These are phyloP conservation scores for Exobasidium rhododendri DNA, from an alignment of 1,284 basidiomycete species.

Conservation along the genomic window DNA sequence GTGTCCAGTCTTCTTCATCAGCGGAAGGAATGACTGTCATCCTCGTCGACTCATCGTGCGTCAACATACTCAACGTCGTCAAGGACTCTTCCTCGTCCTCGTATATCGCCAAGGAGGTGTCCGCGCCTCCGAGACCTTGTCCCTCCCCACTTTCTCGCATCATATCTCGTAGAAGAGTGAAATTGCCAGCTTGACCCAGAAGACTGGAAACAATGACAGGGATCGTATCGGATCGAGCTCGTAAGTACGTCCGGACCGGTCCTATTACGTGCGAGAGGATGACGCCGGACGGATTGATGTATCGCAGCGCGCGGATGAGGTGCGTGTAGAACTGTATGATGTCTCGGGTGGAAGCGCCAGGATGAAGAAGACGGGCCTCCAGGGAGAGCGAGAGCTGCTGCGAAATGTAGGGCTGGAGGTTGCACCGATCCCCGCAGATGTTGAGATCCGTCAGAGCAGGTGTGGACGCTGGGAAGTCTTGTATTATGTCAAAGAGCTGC, in stretches of 20 bases:
- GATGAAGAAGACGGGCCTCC: slow-evolving; percentile 74
- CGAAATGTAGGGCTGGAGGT: slow-evolving; percentile 62
- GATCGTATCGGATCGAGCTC: slow-evolving; percentile 45
- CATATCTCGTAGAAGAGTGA: slow-evolving; percentile 37
- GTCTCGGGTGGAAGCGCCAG: slow-evolving; percentile 88
- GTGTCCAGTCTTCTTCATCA: slow-evolving; percentile 20
- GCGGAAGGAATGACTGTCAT: slow-evolving; percentile 4
- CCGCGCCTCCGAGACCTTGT: not conserved
- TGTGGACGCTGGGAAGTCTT: slow-evolving; percentile 83
- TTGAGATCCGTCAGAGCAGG: slow-evolving; percentile 83
- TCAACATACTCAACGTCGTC: not conserved
- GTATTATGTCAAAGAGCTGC: slow-evolving; percentile 90
- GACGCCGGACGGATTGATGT: slow-evolving; percentile 87
- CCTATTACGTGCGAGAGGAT: slow-evolving; percentile 61
- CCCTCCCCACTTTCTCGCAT: slow-evolving; percentile 1
- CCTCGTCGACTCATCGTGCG: not conserved
- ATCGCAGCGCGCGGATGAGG: slow-evolving; percentile 83
- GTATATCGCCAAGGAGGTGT: slow-evolving; percentile 1
- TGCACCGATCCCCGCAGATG: slow-evolving; percentile 57
- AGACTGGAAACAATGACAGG: slow-evolving; percentile 46
- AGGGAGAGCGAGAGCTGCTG: slow-evolving; percentile 63
- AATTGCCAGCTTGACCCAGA: slow-evolving; percentile 46
- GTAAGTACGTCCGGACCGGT: slow-evolving; percentile 43
- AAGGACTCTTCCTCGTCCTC: not conserved
- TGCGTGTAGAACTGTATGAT: slow-evolving; percentile 91